These are phyloP conservation scores for Annona cherimola DNA, from an alignment of 164 flowering plant species.

Conservation along the genomic window DNA sequence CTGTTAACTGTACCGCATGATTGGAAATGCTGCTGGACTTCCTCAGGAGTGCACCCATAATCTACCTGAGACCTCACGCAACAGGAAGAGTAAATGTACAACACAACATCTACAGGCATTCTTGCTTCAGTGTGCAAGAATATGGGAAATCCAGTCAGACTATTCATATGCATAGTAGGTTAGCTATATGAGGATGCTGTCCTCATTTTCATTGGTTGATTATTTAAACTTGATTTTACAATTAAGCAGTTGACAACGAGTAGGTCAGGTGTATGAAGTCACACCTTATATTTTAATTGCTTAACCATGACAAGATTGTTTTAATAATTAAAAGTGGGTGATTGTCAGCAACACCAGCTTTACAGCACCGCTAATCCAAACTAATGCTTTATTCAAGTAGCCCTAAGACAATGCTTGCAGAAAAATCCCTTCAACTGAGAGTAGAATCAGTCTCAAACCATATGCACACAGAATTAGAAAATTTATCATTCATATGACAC, in stretches of 20 bases:
- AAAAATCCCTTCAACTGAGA: not conserved
- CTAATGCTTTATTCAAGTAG: not conserved
- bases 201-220: too few relatives aligned
- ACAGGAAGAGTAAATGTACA: not conserved
- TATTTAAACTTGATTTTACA: too few relatives aligned
- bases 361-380: not conserved
- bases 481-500: not conserved
- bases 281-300: not conserved
- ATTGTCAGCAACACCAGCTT: not conserved
- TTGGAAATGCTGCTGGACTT: constrained; percentile 80
- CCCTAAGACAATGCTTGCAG: not conserved
- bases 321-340: not conserved
- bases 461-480: not conserved
- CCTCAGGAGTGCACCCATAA: constrained; percentile 80
- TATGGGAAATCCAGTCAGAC: not conserved
- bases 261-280: too few relatives aligned
- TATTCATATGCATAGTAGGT: too few relatives aligned
- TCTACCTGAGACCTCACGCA: constrained; percentile 46
- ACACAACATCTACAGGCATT: not conserved
- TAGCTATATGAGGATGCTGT: too few relatives aligned
- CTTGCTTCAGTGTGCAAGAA: not conserved
- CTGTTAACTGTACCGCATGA: constrained; percentile 84
- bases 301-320: not conserved
- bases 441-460: not conserved
- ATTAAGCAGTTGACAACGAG: too few relatives aligned